Evolutionary conservation across 176 grass and related monocot species (phyloP).

Genomic region (Rhynchospora tenuis): DNA sequence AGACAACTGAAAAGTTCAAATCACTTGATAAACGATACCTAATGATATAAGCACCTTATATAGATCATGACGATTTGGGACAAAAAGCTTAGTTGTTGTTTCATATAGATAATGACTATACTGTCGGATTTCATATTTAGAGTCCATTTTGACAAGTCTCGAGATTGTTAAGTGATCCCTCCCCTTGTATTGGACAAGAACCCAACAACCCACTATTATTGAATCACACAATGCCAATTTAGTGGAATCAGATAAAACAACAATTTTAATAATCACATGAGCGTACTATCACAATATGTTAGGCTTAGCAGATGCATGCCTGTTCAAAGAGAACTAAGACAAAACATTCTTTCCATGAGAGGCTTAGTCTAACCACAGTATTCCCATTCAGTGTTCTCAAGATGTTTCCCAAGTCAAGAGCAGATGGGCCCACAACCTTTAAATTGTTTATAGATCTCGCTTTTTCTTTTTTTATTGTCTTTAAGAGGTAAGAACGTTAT

Average conservation of each 20-base stretch:
- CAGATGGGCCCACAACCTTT: not conserved
- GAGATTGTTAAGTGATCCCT: no score
- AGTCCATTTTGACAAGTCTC: no score
- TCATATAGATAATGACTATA: no score
- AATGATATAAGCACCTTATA: no score
- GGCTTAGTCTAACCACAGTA: not conserved
- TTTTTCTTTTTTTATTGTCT: not conserved
- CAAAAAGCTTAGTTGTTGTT: no score
- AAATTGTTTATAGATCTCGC: not conserved
- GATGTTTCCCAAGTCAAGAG: not conserved
- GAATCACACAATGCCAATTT: not conserved
- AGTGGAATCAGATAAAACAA: not conserved
- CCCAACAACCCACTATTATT: not conserved
- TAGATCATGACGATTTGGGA: no score
- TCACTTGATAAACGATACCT: not conserved
- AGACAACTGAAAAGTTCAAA: not conserved
- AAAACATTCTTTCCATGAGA: constrained; percentile 1
- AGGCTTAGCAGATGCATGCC: not conserved
- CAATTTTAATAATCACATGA: not conserved
- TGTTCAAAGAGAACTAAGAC: not conserved
- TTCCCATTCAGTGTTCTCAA: constrained; percentile 9
- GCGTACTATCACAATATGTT: not conserved
- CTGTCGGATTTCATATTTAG: no score
- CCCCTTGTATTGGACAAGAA: not conserved
- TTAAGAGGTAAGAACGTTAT: not conserved